A percentile compares a stretch with the other conserved stretches of the same genome.
Conservation (phyloP, 176 grass and related monocot species). For the bread wheat (Triticum aestivum) region DNA sequence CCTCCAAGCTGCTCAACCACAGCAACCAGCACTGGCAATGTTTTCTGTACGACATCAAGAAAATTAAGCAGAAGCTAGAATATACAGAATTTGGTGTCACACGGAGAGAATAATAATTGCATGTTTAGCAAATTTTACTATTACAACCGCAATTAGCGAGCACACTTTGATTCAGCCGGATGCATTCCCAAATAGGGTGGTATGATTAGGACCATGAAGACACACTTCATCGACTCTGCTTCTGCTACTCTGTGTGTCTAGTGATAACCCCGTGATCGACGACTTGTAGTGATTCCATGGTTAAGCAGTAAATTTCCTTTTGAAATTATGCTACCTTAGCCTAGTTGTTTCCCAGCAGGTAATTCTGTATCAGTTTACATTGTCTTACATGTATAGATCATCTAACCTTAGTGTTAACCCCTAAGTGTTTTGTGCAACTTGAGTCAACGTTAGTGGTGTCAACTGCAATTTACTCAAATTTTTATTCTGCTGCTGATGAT, state of each 20-base stretch:
- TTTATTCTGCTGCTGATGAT: conserved; percentile 18
- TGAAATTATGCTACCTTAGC: not conserved
- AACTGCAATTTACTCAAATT: conserved; percentile 3
- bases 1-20: conserved; percentile 86
- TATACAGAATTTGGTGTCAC: not conserved
- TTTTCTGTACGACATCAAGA: conserved; percentile 57
- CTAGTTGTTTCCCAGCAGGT: not conserved
- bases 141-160: not conserved
- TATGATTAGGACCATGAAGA: not conserved
- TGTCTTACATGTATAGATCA: not conserved
- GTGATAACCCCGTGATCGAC: not conserved
- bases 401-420: not conserved
- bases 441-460: not conserved
- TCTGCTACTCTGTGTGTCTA: not conserved
- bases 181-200: not conserved
- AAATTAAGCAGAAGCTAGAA: not conserved
- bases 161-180: not conserved
- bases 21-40: conserved; percentile 77
- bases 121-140: conserved; percentile 14
- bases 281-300: not conserved
- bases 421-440: not conserved
- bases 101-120: not conserved
- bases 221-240: not conserved
- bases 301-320: not conserved
- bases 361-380: not conserved